Evolutionary conservation across 2,329 filamentous ascomycete species (phyloP).

Genomic region (Capronia americana): DNA sequence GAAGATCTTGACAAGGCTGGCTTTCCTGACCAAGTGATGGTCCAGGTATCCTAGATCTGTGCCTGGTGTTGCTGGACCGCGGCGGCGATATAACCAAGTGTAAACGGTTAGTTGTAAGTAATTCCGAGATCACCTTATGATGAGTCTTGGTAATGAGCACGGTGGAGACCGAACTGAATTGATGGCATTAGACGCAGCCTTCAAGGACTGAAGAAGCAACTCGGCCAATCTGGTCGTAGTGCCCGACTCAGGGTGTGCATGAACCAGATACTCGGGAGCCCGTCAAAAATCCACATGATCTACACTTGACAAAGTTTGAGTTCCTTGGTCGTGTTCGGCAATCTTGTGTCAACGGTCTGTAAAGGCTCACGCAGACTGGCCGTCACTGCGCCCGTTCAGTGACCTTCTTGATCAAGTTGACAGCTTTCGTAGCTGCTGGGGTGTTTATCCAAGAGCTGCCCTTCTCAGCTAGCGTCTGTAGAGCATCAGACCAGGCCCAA

Average conservation of each 20-base stretch:
- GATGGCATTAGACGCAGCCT: background rate
- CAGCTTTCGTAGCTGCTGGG: background rate
- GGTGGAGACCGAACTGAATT: background rate
- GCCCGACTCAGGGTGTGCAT: background rate
- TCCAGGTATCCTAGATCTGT: background rate
- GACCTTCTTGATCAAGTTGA: background rate
- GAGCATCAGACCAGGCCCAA: background rate
- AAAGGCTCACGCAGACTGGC: background rate
- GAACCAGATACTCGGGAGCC: background rate
- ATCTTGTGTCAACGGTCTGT: background rate
- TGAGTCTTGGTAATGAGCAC: background rate
- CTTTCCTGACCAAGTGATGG: slow-evolving; percentile 4
- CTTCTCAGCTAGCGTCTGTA: background rate
- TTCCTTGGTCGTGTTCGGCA: slow-evolving; percentile 6
- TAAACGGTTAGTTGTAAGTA: background rate
- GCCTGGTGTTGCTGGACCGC: background rate
- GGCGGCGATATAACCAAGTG: background rate
- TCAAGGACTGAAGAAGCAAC: too few species aligned
- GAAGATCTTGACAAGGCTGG: slow-evolving; percentile 9
- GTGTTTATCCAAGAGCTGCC: background rate
- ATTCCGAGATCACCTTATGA: background rate
- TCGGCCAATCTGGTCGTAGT: background rate
- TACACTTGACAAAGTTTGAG: background rate
- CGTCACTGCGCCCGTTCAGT: background rate
- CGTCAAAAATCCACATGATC: background rate